These are phyloP conservation scores for Porcisia hertigi DNA, from an alignment of 208 protist genomes.

Conservation along the genomic window DNA sequence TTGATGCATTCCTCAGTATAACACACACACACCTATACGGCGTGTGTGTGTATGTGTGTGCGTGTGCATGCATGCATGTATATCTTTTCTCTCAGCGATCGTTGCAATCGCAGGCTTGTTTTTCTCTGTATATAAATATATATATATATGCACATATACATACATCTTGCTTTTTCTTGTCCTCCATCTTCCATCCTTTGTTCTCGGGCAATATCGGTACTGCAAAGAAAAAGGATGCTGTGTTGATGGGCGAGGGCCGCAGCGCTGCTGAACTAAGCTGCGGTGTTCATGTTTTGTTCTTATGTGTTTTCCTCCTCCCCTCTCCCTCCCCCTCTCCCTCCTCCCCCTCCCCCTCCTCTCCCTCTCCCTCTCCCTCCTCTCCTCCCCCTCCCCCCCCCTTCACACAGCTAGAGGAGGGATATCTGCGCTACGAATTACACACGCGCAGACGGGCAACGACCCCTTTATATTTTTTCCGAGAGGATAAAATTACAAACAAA, in stretches of 20 bases:
- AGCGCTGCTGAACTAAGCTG: too few relatives aligned
- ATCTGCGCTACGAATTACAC: too few relatives aligned
- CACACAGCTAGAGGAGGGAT: too few relatives aligned
- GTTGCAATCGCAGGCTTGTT: background rate
- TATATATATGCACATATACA: background rate
- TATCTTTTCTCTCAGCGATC: too few relatives aligned
- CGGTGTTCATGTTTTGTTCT: too few relatives aligned
- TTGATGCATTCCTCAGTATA: background rate
- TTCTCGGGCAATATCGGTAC: background rate
- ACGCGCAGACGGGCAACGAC: too few relatives aligned
- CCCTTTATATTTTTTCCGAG: too few relatives aligned
- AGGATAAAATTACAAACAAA: too few relatives aligned
- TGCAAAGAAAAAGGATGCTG: too few relatives aligned
- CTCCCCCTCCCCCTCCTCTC: background rate
- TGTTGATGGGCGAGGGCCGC: too few relatives aligned
- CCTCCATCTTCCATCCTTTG: background rate
- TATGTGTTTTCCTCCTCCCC: background rate
- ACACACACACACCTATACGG: background rate
- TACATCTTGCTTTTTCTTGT: background rate
- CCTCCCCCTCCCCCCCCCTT: too few relatives aligned
- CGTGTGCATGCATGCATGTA: background rate
- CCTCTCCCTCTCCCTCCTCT: too few relatives aligned
- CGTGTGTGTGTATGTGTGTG: background rate
- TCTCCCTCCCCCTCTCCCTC: background rate
- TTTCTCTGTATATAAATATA: conserved; percentile 14